Base-by-base conservation (phyloP, 140 eudicot species). In the Anethum foeniculum region DNA sequence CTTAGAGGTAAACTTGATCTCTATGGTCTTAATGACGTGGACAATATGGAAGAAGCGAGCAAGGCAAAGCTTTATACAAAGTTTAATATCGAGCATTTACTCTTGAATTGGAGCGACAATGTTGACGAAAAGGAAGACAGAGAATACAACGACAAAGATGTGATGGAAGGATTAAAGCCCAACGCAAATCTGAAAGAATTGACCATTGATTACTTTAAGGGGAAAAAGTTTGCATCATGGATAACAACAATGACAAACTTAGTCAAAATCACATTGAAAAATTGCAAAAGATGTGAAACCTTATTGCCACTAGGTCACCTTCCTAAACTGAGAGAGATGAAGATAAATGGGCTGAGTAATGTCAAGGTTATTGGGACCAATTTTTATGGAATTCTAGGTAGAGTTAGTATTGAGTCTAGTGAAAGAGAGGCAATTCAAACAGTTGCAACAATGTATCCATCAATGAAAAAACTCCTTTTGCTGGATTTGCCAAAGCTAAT, bases 291-390 rank as follows among this genome's bases (percentile, higher is more conserved):
- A 25, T 82, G 84, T 48, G 54, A 67, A 19, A 71, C 86, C 78
- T 5, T 86, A 48, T 84, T 80, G 11, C 14, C 84, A 54, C 81
- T 86, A 4, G 84, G 89, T 49, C 41, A 76, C 46, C 82, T 86
- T 39, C 86, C 82, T 8, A 16, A 15, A 28, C 89, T 86, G 19
- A 58, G 76, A 51, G 11, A 65, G 14, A 4, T 82, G 27, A 28
- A 27, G 11, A 77, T 86, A 1, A 3, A 4, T 1, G 12, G 12
- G 0, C 64, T 80, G 89, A 32, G 15, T 8, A 75, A 43, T 58
- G 56, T 86, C 49, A 76, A 75, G 48, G 8, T 9, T n/a, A 82
- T 86, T 51, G 80, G 77, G 11, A 3, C 25, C 0, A 73, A 82
- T 5, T 75, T 82, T 25, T 82, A 85, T 79, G 82, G 83, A 23